These are phyloP conservation scores for Drosera capensis DNA, from an alignment of 148 eudicot species.

Conservation along the genomic window DNA sequence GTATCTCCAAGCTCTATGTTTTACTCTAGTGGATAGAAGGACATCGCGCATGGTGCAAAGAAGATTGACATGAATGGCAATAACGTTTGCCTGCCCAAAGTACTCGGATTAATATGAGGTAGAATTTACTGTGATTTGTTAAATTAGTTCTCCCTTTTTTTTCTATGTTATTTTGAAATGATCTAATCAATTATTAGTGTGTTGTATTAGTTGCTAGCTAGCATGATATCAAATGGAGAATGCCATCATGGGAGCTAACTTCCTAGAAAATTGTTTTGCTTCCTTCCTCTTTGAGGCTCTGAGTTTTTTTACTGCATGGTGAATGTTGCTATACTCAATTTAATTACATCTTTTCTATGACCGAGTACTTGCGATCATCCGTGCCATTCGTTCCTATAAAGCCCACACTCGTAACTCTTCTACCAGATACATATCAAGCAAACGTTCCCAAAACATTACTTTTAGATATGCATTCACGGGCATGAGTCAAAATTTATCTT, in stretches of 20 bases:
- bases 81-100: not conserved
- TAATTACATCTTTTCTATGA: no score
- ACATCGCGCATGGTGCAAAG: not conserved
- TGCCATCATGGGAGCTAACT: not conserved
- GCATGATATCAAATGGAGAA: not conserved
- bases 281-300: not conserved
- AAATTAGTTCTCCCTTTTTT: not conserved
- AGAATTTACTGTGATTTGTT: no score
- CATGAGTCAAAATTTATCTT: no score
- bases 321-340: no score
- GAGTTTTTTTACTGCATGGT: not conserved
- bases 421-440: no score
- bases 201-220: not conserved
- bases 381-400: no score
- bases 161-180: no score
- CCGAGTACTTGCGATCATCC: not conserved
- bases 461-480: no score
- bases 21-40: constrained; percentile 12
- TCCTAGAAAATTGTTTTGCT: not conserved
- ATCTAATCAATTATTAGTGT: no score
- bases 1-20: constrained; percentile 24
- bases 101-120: no score
- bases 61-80: not conserved
- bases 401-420: no score
- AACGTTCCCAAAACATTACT: no score